phyloP scores from a whole-genome alignment of 2,329 filamentous ascomycete species.

The Pyrenophora tritici-repentis region DNA sequence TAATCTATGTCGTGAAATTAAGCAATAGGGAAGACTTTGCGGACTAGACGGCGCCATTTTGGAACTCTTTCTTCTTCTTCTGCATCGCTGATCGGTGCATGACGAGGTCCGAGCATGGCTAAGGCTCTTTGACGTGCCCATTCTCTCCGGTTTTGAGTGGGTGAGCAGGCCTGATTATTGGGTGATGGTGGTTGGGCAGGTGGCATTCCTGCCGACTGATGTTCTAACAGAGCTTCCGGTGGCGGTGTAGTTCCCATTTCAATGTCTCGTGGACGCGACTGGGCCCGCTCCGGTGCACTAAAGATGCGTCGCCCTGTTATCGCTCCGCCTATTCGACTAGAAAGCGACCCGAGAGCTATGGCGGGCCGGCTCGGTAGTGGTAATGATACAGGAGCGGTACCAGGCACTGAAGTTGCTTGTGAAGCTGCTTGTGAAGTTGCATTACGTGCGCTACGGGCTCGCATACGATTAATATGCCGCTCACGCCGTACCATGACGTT shows the following conservation, averaged over 20 bases:
- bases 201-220: background rate
- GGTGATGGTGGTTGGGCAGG: conserved; percentile 6
- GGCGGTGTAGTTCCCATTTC: conserved; percentile 32
- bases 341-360: conserved; percentile 28
- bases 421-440: conserved; percentile 9
- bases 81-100: conserved; percentile 26
- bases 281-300: conserved; percentile 33
- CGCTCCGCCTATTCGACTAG: conserved; percentile 31
- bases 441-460: conserved; percentile 51
- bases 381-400: background rate
- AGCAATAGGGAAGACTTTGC: conserved; percentile 44
- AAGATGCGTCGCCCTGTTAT: conserved; percentile 38
- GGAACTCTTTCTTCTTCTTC: conserved; percentile 29
- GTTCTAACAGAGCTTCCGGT: background rate
- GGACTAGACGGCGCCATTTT: conserved; percentile 35
- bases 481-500: conserved; percentile 87
- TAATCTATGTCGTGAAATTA: conserved; percentile 1
- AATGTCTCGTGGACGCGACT: conserved; percentile 31
- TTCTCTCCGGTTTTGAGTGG: conserved; percentile 45
- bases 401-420: conserved; percentile 3
- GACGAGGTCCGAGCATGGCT: conserved; percentile 48
- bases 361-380: conserved; percentile 9
- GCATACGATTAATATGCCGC: conserved; percentile 66
- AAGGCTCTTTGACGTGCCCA: conserved; percentile 54
- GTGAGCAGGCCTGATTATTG: conserved; percentile 15